Percentiles rank a stretch among this genome's conserved stretches.
Evolutionary conservation across 176 grass and related monocot species (phyloP).

Genomic region (Tillandsia fasciculata): DNA sequence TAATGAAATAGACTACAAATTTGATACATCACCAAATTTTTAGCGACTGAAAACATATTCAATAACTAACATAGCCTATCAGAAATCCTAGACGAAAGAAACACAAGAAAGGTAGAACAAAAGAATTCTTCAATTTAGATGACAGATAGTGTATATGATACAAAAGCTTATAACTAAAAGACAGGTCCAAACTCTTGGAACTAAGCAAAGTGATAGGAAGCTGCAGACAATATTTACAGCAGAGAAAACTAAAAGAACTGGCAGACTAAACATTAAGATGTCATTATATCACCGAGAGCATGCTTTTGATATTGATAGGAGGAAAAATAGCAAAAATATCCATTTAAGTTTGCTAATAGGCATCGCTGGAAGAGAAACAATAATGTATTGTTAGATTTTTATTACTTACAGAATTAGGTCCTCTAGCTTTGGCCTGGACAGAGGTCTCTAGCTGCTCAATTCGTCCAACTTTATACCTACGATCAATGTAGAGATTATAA

Average conservation of each 20-base stretch:
- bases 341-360: background rate
- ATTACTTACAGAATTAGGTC: conserved; percentile 63
- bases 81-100: too few species aligned
- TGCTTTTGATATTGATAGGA: too few species aligned
- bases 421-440: conserved; percentile 71
- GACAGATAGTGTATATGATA: too few species aligned
- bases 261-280: background rate
- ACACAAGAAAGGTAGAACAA: too few species aligned
- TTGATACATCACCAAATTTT: too few species aligned
- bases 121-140: too few species aligned
- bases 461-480: conserved; percentile 95
- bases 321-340: background rate
- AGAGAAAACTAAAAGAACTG: background rate
- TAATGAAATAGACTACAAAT: too few species aligned
- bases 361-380: background rate
- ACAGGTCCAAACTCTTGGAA: background rate
- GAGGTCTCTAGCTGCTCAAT: conserved; percentile 91
- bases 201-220: background rate
- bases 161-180: background rate
- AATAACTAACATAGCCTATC: too few species aligned
- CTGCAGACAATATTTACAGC: background rate
- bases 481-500: conserved; percentile 24
- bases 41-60: too few species aligned
- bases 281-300: background rate
- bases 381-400: too few species aligned